Conservation (phyloP, 495 filamentous ascomycete species). For the Tuber aestivum region DNA sequence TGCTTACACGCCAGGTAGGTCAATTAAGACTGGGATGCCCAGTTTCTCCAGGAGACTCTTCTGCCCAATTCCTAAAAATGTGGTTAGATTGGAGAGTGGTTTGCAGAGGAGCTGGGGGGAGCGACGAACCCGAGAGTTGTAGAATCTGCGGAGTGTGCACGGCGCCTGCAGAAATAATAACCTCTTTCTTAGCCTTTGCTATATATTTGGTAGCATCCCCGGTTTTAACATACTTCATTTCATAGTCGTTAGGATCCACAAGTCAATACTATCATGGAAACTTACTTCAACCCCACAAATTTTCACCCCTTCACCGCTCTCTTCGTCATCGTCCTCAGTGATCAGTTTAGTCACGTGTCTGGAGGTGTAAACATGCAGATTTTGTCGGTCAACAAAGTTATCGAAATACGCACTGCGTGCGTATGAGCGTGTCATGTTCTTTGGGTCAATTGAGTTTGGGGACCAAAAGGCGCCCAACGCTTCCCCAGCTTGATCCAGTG, state of each 20-base stretch:
- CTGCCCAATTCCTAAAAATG: constrained; percentile 49
- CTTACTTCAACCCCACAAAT: constrained; percentile 26
- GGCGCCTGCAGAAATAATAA: constrained; percentile 56
- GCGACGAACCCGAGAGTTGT: constrained; percentile 45
- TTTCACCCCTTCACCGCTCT: not conserved
- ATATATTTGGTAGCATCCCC: constrained; percentile 9
- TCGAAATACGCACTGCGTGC: constrained; percentile 36
- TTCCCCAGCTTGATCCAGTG: constrained; percentile 25
- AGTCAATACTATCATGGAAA: not conserved
- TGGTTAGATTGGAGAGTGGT: not conserved
- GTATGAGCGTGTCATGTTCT: constrained; percentile 38
- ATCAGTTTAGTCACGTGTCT: constrained; percentile 35
- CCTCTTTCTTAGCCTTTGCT: constrained; percentile 50
- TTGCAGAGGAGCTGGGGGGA: not conserved
- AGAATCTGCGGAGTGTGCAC: constrained; percentile 56
- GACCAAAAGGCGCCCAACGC: constrained; percentile 31
- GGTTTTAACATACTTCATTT: constrained; percentile 19
- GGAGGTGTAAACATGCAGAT: constrained; percentile 33
- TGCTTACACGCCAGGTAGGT: constrained; percentile 50
- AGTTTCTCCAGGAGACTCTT: constrained; percentile 45
- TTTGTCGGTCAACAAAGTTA: constrained; percentile 16
- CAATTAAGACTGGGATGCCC: constrained; percentile 47
- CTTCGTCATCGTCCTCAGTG: not conserved
- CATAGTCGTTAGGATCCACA: not conserved
- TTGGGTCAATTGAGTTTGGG: constrained; percentile 35